These are phyloP conservation scores for Nematodospora valgi DNA, from an alignment of 805 yeast species.

Conservation along the genomic window DNA sequence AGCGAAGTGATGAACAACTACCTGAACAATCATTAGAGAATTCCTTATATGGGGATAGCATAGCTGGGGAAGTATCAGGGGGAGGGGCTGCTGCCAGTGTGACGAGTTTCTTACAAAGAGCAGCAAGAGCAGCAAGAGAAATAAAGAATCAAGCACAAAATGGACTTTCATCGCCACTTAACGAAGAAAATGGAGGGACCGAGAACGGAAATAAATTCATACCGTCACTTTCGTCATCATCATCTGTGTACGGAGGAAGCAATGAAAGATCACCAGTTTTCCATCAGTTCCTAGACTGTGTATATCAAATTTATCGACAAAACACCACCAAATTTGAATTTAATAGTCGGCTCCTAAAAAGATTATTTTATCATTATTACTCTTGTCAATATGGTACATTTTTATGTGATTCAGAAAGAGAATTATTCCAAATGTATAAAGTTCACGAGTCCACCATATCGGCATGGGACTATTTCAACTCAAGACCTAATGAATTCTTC, in stretches of 20 bases:
- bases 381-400: conserved; percentile 96
- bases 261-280: conserved; percentile 72
- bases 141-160: conserved; percentile 35
- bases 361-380: conserved; percentile 82
- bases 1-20: conserved; percentile 1
- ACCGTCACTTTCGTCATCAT: conserved; percentile 22
- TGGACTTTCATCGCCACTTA: conserved; percentile 12
- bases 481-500: conserved; percentile 66
- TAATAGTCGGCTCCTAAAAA: conserved; percentile 80
- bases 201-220: conserved; percentile 19
- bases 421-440: conserved; percentile 36
- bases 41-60: conserved; percentile 2
- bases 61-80: conserved; percentile 1
- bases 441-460: conserved; percentile 53
- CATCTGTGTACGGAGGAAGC: conserved; percentile 33
- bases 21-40: conserved; percentile 7
- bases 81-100: conserved; percentile 25
- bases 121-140: conserved; percentile 41
- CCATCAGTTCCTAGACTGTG: conserved; percentile 90
- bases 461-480: conserved; percentile 91
- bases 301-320: conserved; percentile 73
- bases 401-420: conserved; percentile 69
- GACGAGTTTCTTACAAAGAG: conserved; percentile 36
- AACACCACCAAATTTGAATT: conserved; percentile 76
- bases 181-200: conserved; percentile 14